A percentile compares a stretch with the other conserved stretches of the same genome.
These are phyloP conservation scores for Tetrapisispora iriomotensis DNA, from an alignment of 805 yeast species.

Conservation along the genomic window DNA sequence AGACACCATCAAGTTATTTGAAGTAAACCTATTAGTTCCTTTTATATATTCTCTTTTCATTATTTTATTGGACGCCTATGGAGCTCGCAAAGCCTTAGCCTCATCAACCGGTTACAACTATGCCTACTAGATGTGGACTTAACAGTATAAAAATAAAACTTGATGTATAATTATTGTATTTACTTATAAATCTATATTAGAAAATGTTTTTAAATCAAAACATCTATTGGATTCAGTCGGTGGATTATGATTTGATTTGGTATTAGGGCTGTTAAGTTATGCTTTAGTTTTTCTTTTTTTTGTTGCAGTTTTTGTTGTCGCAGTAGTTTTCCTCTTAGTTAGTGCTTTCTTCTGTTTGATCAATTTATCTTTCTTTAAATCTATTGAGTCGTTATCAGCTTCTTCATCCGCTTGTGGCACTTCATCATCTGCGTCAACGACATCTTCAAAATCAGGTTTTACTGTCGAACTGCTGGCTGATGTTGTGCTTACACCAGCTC, in stretches of 20 bases:
- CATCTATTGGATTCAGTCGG: too few species aligned
- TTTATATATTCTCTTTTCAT: too few species aligned
- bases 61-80: too few species aligned
- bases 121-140: too few species aligned
- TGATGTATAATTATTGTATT: too few species aligned
- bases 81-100: too few species aligned
- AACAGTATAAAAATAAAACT: too few species aligned
- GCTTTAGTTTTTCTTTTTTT: conserved; percentile 14
- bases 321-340: conserved; percentile 18
- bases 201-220: too few species aligned
- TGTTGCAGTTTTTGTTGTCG: conserved; percentile 8
- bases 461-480: conserved; percentile 9
- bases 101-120: too few species aligned
- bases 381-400: conserved; percentile 24
- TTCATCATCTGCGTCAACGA: conserved; percentile 29
- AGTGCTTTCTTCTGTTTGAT: conserved; percentile 27
- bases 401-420: conserved; percentile 23
- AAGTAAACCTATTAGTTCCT: too few species aligned
- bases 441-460: conserved; percentile 31
- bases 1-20: too few species aligned
- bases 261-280: background rate
- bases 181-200: too few species aligned
- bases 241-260: background rate
- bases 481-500: conserved; percentile 47
- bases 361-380: conserved; percentile 30